Percentiles rank a stretch among this genome's conserved stretches.
Conservation (phyloP, 306 rosid species). For the Quercus ilex region DNA sequence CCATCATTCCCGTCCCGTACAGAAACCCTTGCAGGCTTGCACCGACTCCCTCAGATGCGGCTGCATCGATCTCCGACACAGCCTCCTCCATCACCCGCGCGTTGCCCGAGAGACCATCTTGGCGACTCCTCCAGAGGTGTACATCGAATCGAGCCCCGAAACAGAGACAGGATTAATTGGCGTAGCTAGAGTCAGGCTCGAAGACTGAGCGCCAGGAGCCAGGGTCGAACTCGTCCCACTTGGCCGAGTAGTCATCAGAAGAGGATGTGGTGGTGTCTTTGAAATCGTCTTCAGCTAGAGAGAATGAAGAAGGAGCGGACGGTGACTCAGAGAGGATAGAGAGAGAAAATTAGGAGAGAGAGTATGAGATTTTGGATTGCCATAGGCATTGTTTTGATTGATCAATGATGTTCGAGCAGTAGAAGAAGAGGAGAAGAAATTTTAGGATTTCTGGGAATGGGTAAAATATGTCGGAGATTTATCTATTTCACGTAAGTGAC, state of each 20-base stretch:
- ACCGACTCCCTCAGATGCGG: constrained; percentile 54
- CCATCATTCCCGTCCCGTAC: constrained; percentile 63
- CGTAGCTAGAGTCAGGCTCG: constrained; percentile 43
- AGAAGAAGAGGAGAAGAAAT: too few relatives aligned
- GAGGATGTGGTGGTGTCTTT: constrained; percentile 26
- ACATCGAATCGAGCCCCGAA: constrained; percentile 26
- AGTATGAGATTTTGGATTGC: constrained; percentile 21
- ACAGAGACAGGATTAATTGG: not conserved
- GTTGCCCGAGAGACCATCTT: constrained; percentile 55
- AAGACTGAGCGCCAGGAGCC: constrained; percentile 89
- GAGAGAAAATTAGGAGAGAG: constrained; percentile 39
- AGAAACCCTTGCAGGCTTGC: constrained; percentile 50
- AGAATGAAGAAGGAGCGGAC: constrained; percentile 71
- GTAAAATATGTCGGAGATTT: too few relatives aligned
- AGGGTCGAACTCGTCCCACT: constrained; percentile 94
- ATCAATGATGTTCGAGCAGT: too few relatives aligned
- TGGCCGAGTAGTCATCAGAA: constrained; percentile 38
- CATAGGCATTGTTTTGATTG: constrained; percentile 23
- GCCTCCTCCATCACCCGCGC: constrained; percentile 52
- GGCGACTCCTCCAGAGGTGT: constrained; percentile 48
- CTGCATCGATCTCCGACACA: constrained; percentile 52
- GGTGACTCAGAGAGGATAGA: constrained; percentile 32
- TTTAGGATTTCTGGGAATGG: too few relatives aligned
- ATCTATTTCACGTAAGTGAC: too few relatives aligned
- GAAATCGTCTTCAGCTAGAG: constrained; percentile 77